Evolutionary conservation across 257 asterid genomes (phyloP), one percentile per base, ranked within the genome.

Genomic region (Plantago elongata): DNA sequence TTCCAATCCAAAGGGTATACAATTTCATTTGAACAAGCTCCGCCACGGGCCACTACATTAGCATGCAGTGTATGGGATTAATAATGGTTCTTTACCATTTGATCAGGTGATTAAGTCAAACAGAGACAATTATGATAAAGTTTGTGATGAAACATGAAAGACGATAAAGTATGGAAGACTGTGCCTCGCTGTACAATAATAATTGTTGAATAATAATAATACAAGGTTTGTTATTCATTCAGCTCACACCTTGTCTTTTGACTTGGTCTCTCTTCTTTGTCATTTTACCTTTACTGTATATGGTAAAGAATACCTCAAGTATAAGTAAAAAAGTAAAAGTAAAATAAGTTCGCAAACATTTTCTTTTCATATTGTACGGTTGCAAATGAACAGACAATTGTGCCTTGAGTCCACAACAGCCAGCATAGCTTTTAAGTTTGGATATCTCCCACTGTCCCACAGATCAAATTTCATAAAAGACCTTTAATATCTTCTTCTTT

Each of bases 361-460:
- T 34, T 11, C 9, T 30, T 44, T 18, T 14, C 22, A 8, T 50
- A 74, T 61, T 81, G 85, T 81, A 83, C 80, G 77, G 85, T 60
- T 27, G 44, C 54, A 49, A 65, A 60, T 59, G 69, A 66, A 83
- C 77, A 78, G 67, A 34, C 62, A 70, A 58, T 51, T n/a, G 67
- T 65, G 34, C 45, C 60, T 46, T 15, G 29, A 17, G 15, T 0
- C 52, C 52, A 48, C 52, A 13, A 48, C 3, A 1, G 14, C 9
- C 52, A 48, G 8, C 40, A 34, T 34, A 4, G 40, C 40, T 7
- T 34, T 34, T 1, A 34, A 34, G 40, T 34, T 34, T 34, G 40
- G 8, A 34, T 34, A 34, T 34, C 40, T 34, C 27, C 27, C 27
- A 22, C 27, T 1, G 27, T 34, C 27, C 27, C 27, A 22, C 27